Conservation (phyloP, 164 flowering plant genomes). For the Houttuynia cordata region DNA sequence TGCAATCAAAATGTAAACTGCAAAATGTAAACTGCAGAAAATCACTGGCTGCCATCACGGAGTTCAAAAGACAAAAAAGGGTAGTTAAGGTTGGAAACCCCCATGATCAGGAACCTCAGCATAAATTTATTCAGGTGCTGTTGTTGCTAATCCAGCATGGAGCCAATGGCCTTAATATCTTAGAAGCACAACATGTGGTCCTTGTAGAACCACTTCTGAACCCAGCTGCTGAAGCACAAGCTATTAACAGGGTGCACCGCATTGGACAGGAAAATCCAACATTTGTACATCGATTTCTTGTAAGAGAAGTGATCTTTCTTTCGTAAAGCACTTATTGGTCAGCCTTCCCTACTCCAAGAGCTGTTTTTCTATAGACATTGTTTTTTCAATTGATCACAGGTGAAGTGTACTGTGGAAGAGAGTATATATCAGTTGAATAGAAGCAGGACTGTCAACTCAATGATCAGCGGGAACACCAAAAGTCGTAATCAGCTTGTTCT, state of each 20-base stretch:
- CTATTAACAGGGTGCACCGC: slow-evolving; percentile 86
- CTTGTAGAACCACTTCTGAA: slow-evolving; percentile 90
- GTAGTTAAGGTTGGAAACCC: slow-evolving; percentile 10
- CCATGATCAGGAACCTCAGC: slow-evolving; percentile 15
- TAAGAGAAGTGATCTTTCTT: slow-evolving; percentile 21
- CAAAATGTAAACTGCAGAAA: slow-evolving; percentile 73
- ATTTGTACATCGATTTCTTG: slow-evolving; percentile 84
- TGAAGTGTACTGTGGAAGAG: slow-evolving; percentile 85
- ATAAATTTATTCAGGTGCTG: slow-evolving; percentile 47
- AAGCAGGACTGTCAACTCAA: slow-evolving; percentile 38
- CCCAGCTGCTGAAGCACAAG: slow-evolving; percentile 97
- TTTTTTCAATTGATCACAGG: slow-evolving; percentile 26
- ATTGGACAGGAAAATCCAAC: slow-evolving; percentile 75
- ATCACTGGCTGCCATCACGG: slow-evolving; percentile 60
- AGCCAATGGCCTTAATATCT: slow-evolving; percentile 93
- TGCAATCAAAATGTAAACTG: slow-evolving; percentile 1
- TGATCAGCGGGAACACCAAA: slow-evolving; percentile 62
- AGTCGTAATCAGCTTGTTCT: slow-evolving; percentile 67
- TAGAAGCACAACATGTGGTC: slow-evolving; percentile 92
- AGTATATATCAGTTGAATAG: slow-evolving; percentile 67
- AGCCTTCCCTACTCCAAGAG: background rate
- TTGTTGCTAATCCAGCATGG: slow-evolving; percentile 83
- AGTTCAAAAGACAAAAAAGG: slow-evolving; percentile 46
- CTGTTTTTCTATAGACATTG: background rate
- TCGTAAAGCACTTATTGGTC: background rate